Evolutionary conservation across 495 filamentous ascomycete species (phyloP).

Genomic region (Penicillium samsonianum): DNA sequence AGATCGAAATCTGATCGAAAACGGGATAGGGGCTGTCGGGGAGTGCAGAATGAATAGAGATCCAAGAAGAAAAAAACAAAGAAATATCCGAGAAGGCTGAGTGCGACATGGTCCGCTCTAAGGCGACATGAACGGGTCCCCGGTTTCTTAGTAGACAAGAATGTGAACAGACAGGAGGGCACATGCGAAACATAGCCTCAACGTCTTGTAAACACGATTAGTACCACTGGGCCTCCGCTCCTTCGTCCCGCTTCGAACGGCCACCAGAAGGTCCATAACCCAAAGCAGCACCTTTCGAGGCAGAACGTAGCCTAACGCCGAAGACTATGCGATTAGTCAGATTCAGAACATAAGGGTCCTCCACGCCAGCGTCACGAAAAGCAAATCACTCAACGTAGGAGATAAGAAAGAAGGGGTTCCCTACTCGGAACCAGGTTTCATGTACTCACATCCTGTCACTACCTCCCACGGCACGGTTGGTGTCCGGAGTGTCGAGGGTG

Average conservation of each 20-base stretch:
- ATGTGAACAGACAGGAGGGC: constrained; percentile 31
- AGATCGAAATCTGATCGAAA: constrained; percentile 43
- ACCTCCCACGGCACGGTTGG: constrained; percentile 84
- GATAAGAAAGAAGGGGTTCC: constrained; percentile 60
- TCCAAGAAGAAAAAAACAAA: constrained; percentile 36
- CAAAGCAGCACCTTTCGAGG: constrained; percentile 79
- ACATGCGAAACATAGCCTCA: constrained; percentile 20
- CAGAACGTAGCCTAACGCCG: constrained; percentile 93
- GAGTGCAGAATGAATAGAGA: constrained; percentile 42
- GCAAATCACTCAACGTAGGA: constrained; percentile 78
- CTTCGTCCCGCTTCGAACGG: constrained; percentile 75
- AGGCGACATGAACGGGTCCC: constrained; percentile 34
- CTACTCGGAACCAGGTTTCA: constrained; percentile 87
- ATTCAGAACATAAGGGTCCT: constrained; percentile 68
- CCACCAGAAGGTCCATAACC: constrained; percentile 67
- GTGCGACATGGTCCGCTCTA: constrained; percentile 38
- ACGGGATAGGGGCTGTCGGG: constrained; percentile 39
- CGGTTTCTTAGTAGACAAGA: constrained; percentile 34
- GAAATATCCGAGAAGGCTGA: constrained; percentile 44
- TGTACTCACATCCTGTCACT: constrained; percentile 99
- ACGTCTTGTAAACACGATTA: constrained; percentile 48
- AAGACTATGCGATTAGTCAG: constrained; percentile 87
- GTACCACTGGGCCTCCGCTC: constrained; percentile 62
- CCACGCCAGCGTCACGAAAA: constrained; percentile 75
- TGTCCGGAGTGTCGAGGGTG: constrained; percentile 74